Evolutionary conservation across 257 asterid species (phyloP), one percentile per base, ranked within the genome.

Genomic region (Capsicum chinense): DNA sequence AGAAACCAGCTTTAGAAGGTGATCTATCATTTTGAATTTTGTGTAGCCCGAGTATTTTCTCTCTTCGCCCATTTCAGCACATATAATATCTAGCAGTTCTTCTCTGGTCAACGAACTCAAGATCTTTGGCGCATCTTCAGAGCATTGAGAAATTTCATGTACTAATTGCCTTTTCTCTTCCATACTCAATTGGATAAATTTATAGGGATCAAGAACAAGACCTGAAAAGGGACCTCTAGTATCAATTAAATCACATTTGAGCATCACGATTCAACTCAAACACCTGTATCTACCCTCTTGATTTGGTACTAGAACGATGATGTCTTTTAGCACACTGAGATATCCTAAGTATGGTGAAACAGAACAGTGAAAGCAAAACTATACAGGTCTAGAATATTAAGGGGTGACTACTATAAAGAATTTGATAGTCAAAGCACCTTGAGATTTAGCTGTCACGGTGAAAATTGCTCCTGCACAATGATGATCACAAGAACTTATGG

Each of bases 21-120:
- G 91, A 81, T 94, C 94, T 4, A 93, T 93, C 78, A 94, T 83
- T 86, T 87, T 92, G 7, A 88, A 81, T 86, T 94, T 94, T 50
- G 94, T 89, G 84, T 92, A 80, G 86, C 95, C 95, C 17, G 94
- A 88, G 86, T 83, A 91, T 81, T 93, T 92, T 63, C 93, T 90
- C 63, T 92, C 97, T 88, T 89, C 90, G 5, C 98, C 97, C 64
- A 91, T 85, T 92, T 94, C 98, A 83, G 92, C 92, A 83, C 94
- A 90, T 84, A 94, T 92, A 79, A 94, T 87, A 79, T 90, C 95
- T 80, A 90, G 85, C 67, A 94, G 89, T 84, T 94, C 97, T 56
- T 85, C 93, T 84, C 96, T 94, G 83, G 89, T 91, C 92, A 95
- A 89, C 0, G 93, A 84, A 76, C 90, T 92, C 58, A 94, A 88